These are phyloP conservation scores for Glycyrrhiza uralensis DNA, from an alignment of 306 rosid species.

Conservation along the genomic window DNA sequence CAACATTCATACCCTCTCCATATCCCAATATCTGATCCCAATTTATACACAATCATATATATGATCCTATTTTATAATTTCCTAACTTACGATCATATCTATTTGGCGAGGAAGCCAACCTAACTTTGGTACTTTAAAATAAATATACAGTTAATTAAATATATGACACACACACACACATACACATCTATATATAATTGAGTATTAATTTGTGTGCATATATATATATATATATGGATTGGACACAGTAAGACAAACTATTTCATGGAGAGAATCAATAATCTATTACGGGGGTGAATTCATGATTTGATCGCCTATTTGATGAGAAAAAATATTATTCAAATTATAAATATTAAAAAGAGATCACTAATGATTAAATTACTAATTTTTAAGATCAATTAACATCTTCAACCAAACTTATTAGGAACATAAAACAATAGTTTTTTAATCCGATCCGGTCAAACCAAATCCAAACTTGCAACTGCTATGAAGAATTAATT, in stretches of 20 bases:
- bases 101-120: not conserved
- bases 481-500: not conserved
- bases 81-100: not conserved
- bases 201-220: not conserved
- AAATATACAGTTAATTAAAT: too few relatives aligned
- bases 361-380: too few relatives aligned
- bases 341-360: too few relatives aligned
- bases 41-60: constrained; percentile 23
- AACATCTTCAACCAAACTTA: not conserved
- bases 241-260: too few relatives aligned
- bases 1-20: constrained; percentile 67
- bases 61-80: constrained; percentile 17
- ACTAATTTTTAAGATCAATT: too few relatives aligned
- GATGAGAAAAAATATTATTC: too few relatives aligned
- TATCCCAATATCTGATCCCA: constrained; percentile 33
- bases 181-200: too few relatives aligned
- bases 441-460: not conserved
- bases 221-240: too few relatives aligned
- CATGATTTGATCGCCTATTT: too few relatives aligned
- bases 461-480: not conserved
- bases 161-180: too few relatives aligned
- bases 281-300: too few relatives aligned
- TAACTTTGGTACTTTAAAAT: not conserved
- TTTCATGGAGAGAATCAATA: too few relatives aligned
- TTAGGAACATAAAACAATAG: not conserved